Base-by-base conservation (phyloP, 2,329 filamentous ascomycete genomes). In the Alternaria brassicae region DNA sequence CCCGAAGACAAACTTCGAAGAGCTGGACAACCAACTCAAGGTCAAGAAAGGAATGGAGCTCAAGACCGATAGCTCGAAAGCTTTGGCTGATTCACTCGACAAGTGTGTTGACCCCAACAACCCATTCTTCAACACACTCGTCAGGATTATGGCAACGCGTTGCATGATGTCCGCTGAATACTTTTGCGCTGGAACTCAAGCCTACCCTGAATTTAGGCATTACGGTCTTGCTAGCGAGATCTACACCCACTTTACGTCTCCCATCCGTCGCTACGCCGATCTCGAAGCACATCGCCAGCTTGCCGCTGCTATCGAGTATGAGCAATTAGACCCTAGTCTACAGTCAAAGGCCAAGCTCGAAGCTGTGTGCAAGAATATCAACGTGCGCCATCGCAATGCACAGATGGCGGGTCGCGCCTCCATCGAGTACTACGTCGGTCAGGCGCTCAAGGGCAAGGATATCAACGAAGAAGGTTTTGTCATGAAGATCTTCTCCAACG, bases 121-220 rank as follows among this genome's bases (percentile, higher is more conserved):
- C 71, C 92, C 94, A 27, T 99, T 97, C 83, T 98, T 99, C 86
- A 99, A 99, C 84, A 99, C 94, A 2, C 88, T 99, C 23, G 90
- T 99, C 69, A 92, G 95, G 75, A 97, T 99, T 80, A 91, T 99
- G 82, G 95, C 95, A 9, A 99, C 95, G 8, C 90, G 95, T 21
- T 99, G 95, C 85, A 99, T 99, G 95, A 97, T 97, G 84, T 95
- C 92, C 53, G 95, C 95, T 62, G 95, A 99, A 80, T 99, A 99
- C 81, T 99, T 99, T 80, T 95, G 91, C 80, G 91, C 94, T 0
- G 95, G 95, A 60, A 93, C 93, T 6, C 93, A 97, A 77, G 88
- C 93, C 0, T 94, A 95, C 77, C 90, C 92, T 0, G 95, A 98
- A 76, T 99, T 97, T 85, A 88, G 92, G 52, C 96, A 99, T 81